These are phyloP conservation scores for Exophiala spinifera DNA, from an alignment of 2,329 filamentous ascomycete species.

Conservation along the genomic window DNA sequence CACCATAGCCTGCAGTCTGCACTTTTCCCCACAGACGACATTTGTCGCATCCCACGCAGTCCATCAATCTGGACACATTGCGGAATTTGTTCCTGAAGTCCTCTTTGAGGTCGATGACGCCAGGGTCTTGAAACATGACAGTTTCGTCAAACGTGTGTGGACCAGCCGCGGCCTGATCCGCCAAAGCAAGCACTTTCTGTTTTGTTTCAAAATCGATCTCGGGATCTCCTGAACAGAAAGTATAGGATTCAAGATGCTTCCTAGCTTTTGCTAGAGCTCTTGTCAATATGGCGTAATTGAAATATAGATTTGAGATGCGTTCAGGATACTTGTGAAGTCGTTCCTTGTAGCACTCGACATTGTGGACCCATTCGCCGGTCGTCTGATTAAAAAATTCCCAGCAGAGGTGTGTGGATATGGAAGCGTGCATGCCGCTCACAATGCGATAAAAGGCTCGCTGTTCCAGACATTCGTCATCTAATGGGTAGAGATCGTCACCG, in stretches of 20 bases:
- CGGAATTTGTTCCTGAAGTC: conserved; percentile 97
- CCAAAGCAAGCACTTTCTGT: conserved; percentile 74
- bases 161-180: conserved; percentile 63
- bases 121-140: conserved; percentile 78
- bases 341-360: conserved; percentile 80
- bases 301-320: conserved; percentile 94
- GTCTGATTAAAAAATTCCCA: conserved; percentile 95
- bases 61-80: conserved; percentile 95
- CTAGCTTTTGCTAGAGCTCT: conserved; percentile 88
- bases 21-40: conserved; percentile 97
- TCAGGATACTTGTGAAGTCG: conserved; percentile 84
- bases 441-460: conserved; percentile 98
- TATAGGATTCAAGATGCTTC: conserved; percentile 76
- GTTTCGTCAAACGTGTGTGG: conserved; percentile 88
- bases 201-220: conserved; percentile 76
- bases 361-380: conserved; percentile 88
- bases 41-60: conserved; percentile 98
- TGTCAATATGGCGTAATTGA: conserved; percentile 95
- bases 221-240: conserved; percentile 85
- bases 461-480: conserved; percentile 90
- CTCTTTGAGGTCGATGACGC: conserved; percentile 75
- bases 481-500: conserved; percentile 58
- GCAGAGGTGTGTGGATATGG: conserved; percentile 93
- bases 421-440: conserved; percentile 96
- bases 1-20: conserved; percentile 90